phyloP scores from a whole-genome alignment of 2,329 filamentous ascomycete genomes.

The Hirsutella minnesotensis region DNA sequence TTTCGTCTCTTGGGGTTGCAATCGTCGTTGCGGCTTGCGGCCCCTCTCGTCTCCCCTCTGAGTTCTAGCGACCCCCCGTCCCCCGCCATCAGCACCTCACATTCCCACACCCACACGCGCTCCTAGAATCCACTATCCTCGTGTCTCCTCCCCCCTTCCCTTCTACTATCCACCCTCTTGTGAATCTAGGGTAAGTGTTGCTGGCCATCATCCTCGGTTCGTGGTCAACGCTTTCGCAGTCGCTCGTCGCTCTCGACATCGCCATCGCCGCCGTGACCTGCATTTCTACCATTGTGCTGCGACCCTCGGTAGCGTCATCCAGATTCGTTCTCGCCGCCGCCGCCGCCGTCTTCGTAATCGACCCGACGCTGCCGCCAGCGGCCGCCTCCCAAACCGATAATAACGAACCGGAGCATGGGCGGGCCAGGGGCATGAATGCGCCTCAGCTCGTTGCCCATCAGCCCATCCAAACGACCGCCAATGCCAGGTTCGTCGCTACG shows the following conservation, averaged over 20 bases:
- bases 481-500: constrained; percentile 19
- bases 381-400: not conserved
- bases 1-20: too few relatives aligned
- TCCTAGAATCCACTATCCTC: not conserved
- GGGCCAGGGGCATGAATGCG: not conserved
- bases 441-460: constrained; percentile 10
- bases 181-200: not conserved
- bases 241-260: not conserved
- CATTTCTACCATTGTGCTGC: too few relatives aligned
- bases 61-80: too few relatives aligned
- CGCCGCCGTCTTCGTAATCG: not conserved
- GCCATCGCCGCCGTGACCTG: not conserved
- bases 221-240: not conserved
- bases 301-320: too few relatives aligned
- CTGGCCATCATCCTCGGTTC: not conserved
- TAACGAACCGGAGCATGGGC: not conserved
- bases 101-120: not conserved
- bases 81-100: not conserved
- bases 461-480: constrained; percentile 5
- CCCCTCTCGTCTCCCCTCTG: too few relatives aligned
- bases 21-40: too few relatives aligned
- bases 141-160: not conserved
- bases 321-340: not conserved
- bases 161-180: not conserved
- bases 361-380: not conserved